Conservation (phyloP, 192 early-diverging fungal species). For the Podila epigama region DNA sequence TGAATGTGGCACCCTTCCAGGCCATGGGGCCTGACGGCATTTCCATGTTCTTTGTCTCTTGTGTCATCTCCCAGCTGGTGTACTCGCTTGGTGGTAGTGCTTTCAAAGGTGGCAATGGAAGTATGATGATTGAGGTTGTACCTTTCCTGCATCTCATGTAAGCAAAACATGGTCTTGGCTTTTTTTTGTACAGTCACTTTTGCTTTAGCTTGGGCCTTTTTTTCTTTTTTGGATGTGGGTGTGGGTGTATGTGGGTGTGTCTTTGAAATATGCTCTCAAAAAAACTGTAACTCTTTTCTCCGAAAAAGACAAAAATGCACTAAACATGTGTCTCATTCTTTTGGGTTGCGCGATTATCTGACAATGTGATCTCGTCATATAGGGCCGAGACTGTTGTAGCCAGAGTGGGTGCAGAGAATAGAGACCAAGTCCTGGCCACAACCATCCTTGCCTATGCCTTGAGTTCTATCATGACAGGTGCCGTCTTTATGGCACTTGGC, state of each 20-base stretch:
- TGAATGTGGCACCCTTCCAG: slow-evolving; percentile 72
- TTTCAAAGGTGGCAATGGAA: slow-evolving; percentile 92
- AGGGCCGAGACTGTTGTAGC: slow-evolving; percentile 71
- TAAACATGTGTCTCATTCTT: slow-evolving; percentile 37
- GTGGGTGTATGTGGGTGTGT: neutral
- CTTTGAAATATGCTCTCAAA: neutral
- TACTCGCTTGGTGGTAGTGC: slow-evolving; percentile 84
- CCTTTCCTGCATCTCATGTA: slow-evolving; percentile 89
- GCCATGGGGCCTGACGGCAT: slow-evolving; percentile 86
- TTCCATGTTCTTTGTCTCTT: slow-evolving; percentile 92
- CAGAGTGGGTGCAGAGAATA: slow-evolving; percentile 64
- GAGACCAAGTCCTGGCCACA: slow-evolving; percentile 82
- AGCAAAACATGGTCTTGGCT: neutral
- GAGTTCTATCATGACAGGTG: slow-evolving; percentile 89
- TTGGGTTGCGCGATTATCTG: slow-evolving; percentile 10
- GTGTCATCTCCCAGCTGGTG: slow-evolving; percentile 73
- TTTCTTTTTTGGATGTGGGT: neutral
- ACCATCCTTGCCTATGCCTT: slow-evolving; percentile 88
- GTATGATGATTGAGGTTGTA: slow-evolving; percentile 88
- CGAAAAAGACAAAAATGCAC: neutral
- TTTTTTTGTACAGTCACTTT: neutral
- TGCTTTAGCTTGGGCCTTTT: neutral
- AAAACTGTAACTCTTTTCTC: slow-evolving; percentile 5
- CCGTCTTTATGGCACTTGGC: slow-evolving; percentile 87
- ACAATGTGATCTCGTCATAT: slow-evolving; percentile 5